Conservation (phyloP, 148 eudicot species). For the Chenopodium album region DNA sequence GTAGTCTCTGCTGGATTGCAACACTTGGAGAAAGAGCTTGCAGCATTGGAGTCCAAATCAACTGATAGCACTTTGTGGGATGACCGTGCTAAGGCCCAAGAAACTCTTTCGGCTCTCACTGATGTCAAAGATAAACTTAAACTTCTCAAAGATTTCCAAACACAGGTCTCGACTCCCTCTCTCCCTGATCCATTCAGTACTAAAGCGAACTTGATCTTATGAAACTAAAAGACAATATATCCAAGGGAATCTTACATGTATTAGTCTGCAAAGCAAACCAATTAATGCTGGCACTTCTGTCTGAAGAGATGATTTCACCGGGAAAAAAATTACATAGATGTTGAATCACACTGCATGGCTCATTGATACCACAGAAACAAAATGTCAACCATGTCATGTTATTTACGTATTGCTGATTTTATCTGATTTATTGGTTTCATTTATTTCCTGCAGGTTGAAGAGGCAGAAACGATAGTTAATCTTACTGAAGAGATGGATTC, state of each 20-base stretch:
- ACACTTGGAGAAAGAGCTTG: slow-evolving; percentile 67
- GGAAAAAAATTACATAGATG: no score
- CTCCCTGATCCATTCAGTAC: neutral
- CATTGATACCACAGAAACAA: neutral
- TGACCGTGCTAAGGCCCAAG: slow-evolving; percentile 86
- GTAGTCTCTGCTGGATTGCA: slow-evolving; percentile 68
- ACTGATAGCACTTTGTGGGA: slow-evolving; percentile 89
- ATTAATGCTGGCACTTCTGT: no score
- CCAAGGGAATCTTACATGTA: neutral
- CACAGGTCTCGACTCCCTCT: slow-evolving; percentile 51
- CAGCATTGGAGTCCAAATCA: slow-evolving; percentile 64
- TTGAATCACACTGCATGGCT: neutral
- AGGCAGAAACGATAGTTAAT: slow-evolving; percentile 86
- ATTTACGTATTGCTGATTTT: neutral
- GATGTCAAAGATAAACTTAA: slow-evolving; percentile 82
- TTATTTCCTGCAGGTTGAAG: slow-evolving; percentile 63
- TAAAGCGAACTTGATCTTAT: neutral
- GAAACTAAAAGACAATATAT: neutral
- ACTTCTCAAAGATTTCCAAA: slow-evolving; percentile 67
- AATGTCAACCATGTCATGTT: neutral
- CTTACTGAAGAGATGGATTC: slow-evolving; percentile 98
- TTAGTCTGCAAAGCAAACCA: neutral
- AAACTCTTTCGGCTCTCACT: slow-evolving; percentile 72
- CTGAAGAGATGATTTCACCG: no score
- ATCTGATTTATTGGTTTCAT: neutral